Evolutionary conservation across 192 early-diverging fungal genomes (phyloP).

Genomic region (Chytriomyces confervae): DNA sequence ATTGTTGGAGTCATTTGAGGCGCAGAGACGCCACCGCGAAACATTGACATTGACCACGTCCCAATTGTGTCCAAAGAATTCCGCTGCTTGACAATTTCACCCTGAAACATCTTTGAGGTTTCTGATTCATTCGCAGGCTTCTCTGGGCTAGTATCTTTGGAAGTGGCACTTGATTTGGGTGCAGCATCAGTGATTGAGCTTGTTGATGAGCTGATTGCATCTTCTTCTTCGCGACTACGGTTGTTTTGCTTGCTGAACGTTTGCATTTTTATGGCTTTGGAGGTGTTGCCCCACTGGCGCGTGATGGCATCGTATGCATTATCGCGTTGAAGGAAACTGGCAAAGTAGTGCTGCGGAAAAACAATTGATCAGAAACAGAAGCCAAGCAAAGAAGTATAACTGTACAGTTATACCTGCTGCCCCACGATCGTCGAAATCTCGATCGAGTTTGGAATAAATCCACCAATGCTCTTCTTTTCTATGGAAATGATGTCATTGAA

Average conservation of each 20-base stretch:
- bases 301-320: conserved; percentile 36
- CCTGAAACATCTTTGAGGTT: neutral
- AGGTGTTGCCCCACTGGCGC: conserved; percentile 38
- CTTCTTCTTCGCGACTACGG: conserved; percentile 8
- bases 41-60: conserved; percentile 8
- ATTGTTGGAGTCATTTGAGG: neutral
- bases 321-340: conserved; percentile 53
- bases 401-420: conserved; percentile 6
- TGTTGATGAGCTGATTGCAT: conserved; percentile 2
- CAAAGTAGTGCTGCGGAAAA: conserved; percentile 49
- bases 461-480: conserved; percentile 51
- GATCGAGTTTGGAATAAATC: conserved; percentile 54
- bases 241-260: conserved; percentile 28
- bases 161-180: conserved; percentile 3
- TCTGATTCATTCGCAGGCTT: too few species aligned
- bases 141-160: neutral
- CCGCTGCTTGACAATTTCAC: neutral
- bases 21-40: neutral
- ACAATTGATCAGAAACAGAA: neutral
- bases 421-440: conserved; percentile 45
- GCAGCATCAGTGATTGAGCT: conserved; percentile 10
- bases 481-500: conserved; percentile 48
- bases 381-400: neutral
- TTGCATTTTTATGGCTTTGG: conserved; percentile 30
- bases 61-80: conserved; percentile 18